phyloP scores from a whole-genome alignment of 2,329 filamentous ascomycete genomes.

The Orbilia ellipsospora region DNA sequence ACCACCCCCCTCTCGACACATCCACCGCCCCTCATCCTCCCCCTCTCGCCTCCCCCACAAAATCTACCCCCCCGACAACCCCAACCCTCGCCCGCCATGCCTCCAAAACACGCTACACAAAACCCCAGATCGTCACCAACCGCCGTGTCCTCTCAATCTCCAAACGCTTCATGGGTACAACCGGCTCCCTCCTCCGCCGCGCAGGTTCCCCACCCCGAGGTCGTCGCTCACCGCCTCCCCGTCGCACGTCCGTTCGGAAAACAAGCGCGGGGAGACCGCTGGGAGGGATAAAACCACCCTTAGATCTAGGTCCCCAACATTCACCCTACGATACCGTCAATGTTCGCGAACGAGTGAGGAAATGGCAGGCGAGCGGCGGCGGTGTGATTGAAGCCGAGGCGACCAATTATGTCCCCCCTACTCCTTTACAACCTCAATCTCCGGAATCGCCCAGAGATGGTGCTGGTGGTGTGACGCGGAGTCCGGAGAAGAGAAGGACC shows the following conservation, averaged over 20 bases:
- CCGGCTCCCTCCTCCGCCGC: constrained; percentile 49
- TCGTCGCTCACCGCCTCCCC: constrained; percentile 48
- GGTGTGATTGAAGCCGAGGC: constrained; percentile 58
- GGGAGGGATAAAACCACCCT: constrained; percentile 49
- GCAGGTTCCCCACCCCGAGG: constrained; percentile 49
- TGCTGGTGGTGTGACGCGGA: constrained; percentile 3
- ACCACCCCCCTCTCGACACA: constrained; percentile 14
- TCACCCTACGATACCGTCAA: constrained; percentile 58
- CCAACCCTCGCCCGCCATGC: neutral
- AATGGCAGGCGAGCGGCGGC: constrained; percentile 59
- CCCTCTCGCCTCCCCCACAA: constrained; percentile 17
- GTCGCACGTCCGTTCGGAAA: constrained; percentile 41
- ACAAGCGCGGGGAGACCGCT: constrained; percentile 20
- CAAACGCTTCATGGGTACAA: constrained; percentile 51
- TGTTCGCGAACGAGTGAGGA: constrained; percentile 58
- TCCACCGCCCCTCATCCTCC: constrained; percentile 4
- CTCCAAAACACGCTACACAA: constrained; percentile 38
- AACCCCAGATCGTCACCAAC: constrained; percentile 45
- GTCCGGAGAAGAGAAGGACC: constrained; percentile 50
- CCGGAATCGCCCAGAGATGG: constrained; percentile 11
- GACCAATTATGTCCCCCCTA: constrained; percentile 31
- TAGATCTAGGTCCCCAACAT: constrained; percentile 58
- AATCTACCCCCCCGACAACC: constrained; percentile 23
- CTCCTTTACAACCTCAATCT: constrained; percentile 1
- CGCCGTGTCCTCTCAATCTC: constrained; percentile 51